phyloP scores from a whole-genome alignment of 2,329 filamentous ascomycete genomes.

The Aspergillus felis region DNA sequence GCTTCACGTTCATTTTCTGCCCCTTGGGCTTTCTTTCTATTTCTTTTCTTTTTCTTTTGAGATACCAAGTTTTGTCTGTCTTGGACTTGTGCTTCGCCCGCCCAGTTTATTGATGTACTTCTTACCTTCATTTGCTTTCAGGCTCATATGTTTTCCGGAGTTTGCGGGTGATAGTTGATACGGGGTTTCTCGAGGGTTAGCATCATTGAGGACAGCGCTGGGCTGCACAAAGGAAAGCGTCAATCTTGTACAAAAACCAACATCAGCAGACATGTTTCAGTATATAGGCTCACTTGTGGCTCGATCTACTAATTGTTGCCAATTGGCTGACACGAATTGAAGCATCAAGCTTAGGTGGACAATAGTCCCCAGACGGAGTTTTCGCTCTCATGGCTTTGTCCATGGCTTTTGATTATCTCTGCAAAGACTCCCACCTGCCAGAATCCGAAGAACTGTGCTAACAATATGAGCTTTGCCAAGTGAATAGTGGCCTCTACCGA shows the following conservation, averaged over 20 bases:
- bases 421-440: neutral
- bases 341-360: neutral
- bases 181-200: neutral
- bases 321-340: neutral
- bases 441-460: too few relatives aligned
- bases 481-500: neutral
- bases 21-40: neutral
- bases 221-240: neutral
- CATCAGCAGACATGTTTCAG: neutral
- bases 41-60: neutral
- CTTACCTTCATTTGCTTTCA: neutral
- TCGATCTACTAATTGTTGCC: neutral
- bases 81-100: slow-evolving; percentile 5
- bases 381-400: neutral
- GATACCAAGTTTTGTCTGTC: neutral
- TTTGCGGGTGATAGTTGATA: neutral
- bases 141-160: neutral
- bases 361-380: neutral
- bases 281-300: neutral
- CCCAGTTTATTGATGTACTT: neutral
- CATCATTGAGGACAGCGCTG: neutral
- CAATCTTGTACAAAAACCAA: neutral
- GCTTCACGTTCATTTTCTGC: neutral
- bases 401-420: neutral
- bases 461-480: neutral